A percentile compares a stretch with the other conserved stretches of the same genome.
phyloP scores from a whole-genome alignment of 2,329 filamentous ascomycete genomes.

The Colletotrichum godetiae region DNA sequence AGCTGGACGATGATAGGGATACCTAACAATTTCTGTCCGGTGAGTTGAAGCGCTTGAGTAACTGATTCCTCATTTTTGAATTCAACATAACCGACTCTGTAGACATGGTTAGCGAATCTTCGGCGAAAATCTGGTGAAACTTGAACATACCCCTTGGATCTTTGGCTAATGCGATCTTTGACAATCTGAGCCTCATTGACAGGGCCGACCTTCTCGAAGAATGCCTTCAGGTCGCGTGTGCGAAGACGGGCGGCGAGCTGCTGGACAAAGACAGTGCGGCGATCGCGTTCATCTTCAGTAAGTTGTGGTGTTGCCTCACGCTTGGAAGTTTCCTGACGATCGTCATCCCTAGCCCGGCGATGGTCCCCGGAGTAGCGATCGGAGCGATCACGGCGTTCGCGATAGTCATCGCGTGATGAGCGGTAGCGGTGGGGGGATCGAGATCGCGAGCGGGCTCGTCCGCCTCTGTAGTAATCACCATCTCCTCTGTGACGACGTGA shows the following conservation, averaged over 20 bases:
- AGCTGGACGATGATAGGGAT: conserved; percentile 98
- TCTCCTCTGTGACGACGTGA: conserved; percentile 76
- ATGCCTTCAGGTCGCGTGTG: conserved; percentile 90
- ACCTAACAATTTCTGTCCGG: conserved; percentile 97
- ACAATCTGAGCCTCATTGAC: conserved; percentile 99
- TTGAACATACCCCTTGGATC: conserved; percentile 92
- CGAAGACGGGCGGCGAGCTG: conserved; percentile 94
- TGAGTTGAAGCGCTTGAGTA: conserved; percentile 93
- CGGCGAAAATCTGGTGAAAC: background rate
- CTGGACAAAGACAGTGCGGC: conserved; percentile 97
- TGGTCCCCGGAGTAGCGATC: conserved; percentile 47
- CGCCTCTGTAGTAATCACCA: conserved; percentile 75
- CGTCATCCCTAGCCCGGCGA: conserved; percentile 66
- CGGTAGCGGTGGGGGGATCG: conserved; percentile 75
- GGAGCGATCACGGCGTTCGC: conserved; percentile 65
- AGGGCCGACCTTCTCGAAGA: conserved; percentile 94
- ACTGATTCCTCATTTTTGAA: conserved; percentile 98
- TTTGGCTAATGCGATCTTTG: conserved; percentile 94
- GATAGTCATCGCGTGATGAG: conserved; percentile 62
- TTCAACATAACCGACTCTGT: conserved; percentile 97
- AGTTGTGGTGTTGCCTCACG: conserved; percentile 75
- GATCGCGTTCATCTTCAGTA: conserved; percentile 95
- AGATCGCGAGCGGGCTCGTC: conserved; percentile 68
- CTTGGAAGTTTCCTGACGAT: conserved; percentile 51
- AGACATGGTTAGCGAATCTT: conserved; percentile 48